Evolutionary conservation across 139 green algal genomes (phyloP).

Genomic region (Trebouxia sp.): DNA sequence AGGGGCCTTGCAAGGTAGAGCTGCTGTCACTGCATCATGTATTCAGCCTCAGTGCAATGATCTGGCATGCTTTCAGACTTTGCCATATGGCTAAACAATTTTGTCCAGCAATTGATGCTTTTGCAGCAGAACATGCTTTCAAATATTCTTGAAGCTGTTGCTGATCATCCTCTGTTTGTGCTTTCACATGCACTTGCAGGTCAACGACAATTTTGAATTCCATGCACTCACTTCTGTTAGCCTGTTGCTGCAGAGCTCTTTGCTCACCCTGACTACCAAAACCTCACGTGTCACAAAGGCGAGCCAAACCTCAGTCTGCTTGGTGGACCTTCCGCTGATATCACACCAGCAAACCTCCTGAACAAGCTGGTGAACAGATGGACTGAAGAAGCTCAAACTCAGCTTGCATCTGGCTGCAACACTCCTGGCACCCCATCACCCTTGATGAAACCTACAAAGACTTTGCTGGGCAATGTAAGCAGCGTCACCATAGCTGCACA

Average conservation of each 20-base stretch:
- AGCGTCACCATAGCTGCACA: too few relatives aligned
- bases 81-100: too few relatives aligned
- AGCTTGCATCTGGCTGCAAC: too few relatives aligned
- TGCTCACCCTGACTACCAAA: neutral
- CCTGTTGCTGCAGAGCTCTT: neutral
- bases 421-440: too few relatives aligned
- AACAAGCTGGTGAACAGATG: neutral
- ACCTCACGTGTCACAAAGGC: neutral
- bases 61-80: too few relatives aligned
- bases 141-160: neutral
- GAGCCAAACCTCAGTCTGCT: constrained; percentile 14
- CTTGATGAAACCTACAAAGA: too few relatives aligned
- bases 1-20: neutral
- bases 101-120: neutral
- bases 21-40: too few relatives aligned
- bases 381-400: neutral
- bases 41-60: too few relatives aligned
- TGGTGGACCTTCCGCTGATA: neutral
- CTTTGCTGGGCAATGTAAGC: too few relatives aligned
- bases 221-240: neutral
- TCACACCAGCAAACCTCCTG: constrained; percentile 8
- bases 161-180: neutral
- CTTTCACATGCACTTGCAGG: too few relatives aligned
- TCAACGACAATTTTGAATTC: too few relatives aligned
- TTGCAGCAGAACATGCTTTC: neutral